phyloP scores from a whole-genome alignment of 208 protist species.

The Trypanosoma caninum region DNA sequence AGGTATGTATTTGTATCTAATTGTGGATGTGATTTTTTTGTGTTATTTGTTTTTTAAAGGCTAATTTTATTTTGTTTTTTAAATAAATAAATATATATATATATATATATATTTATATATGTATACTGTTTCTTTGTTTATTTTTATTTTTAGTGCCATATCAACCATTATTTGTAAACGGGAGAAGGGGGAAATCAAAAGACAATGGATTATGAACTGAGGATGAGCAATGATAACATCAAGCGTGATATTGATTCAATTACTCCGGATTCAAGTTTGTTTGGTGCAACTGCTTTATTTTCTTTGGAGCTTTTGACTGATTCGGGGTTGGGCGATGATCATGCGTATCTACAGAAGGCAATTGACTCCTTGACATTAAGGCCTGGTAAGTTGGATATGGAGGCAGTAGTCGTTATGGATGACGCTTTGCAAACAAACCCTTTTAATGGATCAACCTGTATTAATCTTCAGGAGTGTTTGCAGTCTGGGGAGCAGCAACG shows the following conservation, averaged over 20 bases:
- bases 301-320: not conserved
- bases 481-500: not conserved
- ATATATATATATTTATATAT: not conserved
- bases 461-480: conserved; percentile 5
- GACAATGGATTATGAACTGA: not conserved
- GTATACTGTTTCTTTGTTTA: not conserved
- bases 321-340: not conserved
- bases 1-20: conserved; percentile 2
- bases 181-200: not conserved
- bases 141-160: not conserved
- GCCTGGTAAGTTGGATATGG: conserved; percentile 10
- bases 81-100: not conserved
- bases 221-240: not conserved
- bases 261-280: not conserved
- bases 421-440: conserved; percentile 6
- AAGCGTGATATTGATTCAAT: conserved; percentile 4
- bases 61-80: not conserved
- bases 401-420: not conserved
- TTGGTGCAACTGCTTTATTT: not conserved
- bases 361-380: not conserved
- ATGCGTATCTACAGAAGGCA: not conserved
- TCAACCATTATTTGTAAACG: not conserved
- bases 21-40: not conserved
- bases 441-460: not conserved
- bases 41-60: not conserved